phyloP scores from a whole-genome alignment of 2,329 filamentous ascomycete genomes.

The Sclerotinia subarctica region DNA sequence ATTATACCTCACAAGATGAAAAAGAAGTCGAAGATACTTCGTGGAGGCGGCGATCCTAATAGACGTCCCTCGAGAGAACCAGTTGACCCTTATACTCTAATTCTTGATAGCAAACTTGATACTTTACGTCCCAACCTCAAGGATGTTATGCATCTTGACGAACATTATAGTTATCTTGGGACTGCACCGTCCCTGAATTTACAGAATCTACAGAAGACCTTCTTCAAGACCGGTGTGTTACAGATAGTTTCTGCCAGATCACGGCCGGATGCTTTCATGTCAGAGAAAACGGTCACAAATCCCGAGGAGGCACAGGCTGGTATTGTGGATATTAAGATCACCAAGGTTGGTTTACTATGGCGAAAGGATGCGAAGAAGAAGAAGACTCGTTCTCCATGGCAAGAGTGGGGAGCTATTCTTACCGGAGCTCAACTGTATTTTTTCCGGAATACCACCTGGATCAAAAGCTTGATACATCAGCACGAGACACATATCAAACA shows the following conservation, averaged over 20 bases:
- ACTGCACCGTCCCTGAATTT: conserved; percentile 74
- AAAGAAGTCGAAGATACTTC: conserved; percentile 63
- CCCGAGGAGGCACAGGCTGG: conserved; percentile 84
- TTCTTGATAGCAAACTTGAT: conserved; percentile 85
- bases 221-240: conserved; percentile 85
- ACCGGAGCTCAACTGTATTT: conserved; percentile 97
- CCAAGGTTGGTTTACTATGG: conserved; percentile 93
- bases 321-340: conserved; percentile 95
- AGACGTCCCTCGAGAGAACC: conserved; percentile 72
- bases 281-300: conserved; percentile 78
- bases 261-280: conserved; percentile 91
- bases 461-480: conserved; percentile 86
- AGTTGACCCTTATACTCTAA: conserved; percentile 91
- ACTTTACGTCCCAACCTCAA: conserved; percentile 78
- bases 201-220: conserved; percentile 78
- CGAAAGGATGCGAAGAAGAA: conserved; percentile 92
- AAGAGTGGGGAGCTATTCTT: conserved; percentile 96
- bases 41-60: conserved; percentile 60
- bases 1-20: conserved; percentile 68
- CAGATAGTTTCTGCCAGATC: conserved; percentile 95
- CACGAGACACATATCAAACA: conserved; percentile 78
- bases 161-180: conserved; percentile 85
- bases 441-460: conserved; percentile 90
- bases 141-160: conserved; percentile 89
- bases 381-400: conserved; percentile 92